Evolutionary conservation across 2,329 filamentous ascomycete species (phyloP).

Genomic region (Aaosphaeria arxii): DNA sequence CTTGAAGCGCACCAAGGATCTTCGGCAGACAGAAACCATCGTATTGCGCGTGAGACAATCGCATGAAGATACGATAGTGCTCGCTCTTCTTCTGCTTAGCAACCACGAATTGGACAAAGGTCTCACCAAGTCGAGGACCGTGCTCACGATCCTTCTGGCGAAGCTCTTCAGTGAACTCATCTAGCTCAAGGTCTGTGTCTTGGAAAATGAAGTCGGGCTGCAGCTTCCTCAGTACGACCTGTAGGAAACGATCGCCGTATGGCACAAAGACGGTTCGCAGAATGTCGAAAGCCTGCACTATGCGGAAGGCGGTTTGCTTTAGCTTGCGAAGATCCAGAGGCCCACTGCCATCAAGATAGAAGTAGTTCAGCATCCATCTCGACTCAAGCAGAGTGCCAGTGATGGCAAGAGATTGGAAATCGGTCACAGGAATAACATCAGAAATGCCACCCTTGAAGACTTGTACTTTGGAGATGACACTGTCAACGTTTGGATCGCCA

Average conservation of each 20-base stretch:
- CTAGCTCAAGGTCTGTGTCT: constrained; percentile 26
- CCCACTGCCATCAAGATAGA: constrained; percentile 28
- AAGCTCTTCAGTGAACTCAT: constrained; percentile 25
- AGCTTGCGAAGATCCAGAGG: constrained; percentile 28
- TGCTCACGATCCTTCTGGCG: constrained; percentile 26
- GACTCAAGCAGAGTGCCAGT: constrained; percentile 32
- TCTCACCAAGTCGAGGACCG: constrained; percentile 26
- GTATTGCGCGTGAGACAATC: constrained; percentile 34
- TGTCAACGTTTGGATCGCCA: constrained; percentile 32
- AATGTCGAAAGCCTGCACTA: constrained; percentile 33
- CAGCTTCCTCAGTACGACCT: constrained; percentile 29
- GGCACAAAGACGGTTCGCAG: constrained; percentile 34
- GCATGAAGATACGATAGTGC: constrained; percentile 29
- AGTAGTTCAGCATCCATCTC: constrained; percentile 36
- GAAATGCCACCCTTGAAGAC: constrained; percentile 35
- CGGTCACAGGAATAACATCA: constrained; percentile 30
- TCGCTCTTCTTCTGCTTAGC: constrained; percentile 28
- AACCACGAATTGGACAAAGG: constrained; percentile 30
- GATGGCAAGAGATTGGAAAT: constrained; percentile 33
- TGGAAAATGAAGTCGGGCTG: constrained; percentile 30
- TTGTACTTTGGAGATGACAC: constrained; percentile 32
- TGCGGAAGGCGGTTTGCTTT: constrained; percentile 27
- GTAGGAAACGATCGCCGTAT: constrained; percentile 30
- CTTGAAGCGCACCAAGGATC: constrained; percentile 26
- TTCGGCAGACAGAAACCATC: constrained; percentile 30